These are phyloP conservation scores for Phytopythium delawarense DNA, from an alignment of 352 stramenopile species.

Conservation along the genomic window DNA sequence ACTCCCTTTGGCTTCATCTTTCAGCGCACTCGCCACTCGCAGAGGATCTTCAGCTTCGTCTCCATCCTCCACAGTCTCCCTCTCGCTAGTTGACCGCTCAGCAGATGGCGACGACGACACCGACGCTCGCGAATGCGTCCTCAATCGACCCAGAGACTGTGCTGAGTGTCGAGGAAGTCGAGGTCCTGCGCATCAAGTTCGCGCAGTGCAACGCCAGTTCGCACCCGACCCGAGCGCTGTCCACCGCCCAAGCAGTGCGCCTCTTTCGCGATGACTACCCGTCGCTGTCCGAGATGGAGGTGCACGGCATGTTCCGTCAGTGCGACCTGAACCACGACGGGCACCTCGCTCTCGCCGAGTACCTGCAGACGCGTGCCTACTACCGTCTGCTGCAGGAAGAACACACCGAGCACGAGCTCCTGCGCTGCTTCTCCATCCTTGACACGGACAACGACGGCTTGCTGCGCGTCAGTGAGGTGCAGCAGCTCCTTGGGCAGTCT, in stretches of 20 bases:
- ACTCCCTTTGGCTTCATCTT: neutral
- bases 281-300: constrained; percentile 54
- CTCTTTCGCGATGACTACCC: constrained; percentile 65
- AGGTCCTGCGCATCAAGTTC: constrained; percentile 49
- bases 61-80: neutral
- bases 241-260: constrained; percentile 38
- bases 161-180: constrained; percentile 47
- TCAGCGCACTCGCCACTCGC: neutral
- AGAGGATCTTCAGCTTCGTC: neutral
- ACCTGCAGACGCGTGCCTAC: constrained; percentile 51
- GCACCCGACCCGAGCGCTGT: constrained; percentile 26
- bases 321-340: constrained; percentile 61
- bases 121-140: constrained; percentile 15
- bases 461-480: constrained; percentile 40
- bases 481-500: constrained; percentile 47
- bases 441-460: constrained; percentile 59
- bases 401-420: constrained; percentile 45
- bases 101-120: neutral
- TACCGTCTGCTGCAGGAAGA: constrained; percentile 52
- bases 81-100: neutral
- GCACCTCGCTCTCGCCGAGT: constrained; percentile 50
- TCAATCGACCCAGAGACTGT: constrained; percentile 29
- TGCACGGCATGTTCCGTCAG: constrained; percentile 49
- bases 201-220: constrained; percentile 34
- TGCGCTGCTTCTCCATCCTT: constrained; percentile 60